Conservation (phyloP, 2,329 filamentous ascomycete species). For the Orbilia quercus region DNA sequence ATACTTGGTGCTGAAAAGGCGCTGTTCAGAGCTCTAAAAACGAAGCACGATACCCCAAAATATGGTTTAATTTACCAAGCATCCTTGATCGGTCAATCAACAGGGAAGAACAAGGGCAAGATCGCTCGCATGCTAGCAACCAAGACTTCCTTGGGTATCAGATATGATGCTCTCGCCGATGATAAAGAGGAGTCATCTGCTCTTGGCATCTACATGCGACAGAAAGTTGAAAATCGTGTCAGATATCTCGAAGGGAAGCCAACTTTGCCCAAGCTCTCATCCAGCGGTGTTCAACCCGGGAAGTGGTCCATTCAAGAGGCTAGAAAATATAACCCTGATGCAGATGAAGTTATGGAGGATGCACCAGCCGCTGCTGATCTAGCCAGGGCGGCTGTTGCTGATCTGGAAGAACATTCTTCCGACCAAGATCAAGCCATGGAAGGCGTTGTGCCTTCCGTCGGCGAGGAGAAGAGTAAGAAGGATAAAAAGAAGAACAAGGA, state of each 20-base stretch:
- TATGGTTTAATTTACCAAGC: slow-evolving; percentile 95
- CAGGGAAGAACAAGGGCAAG: slow-evolving; percentile 99
- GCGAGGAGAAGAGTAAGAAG: slow-evolving; percentile 64
- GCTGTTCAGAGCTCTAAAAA: slow-evolving; percentile 97
- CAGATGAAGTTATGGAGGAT: slow-evolving; percentile 81
- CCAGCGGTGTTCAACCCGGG: slow-evolving; percentile 77
- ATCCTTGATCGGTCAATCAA: slow-evolving; percentile 94
- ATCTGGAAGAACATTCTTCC: slow-evolving; percentile 62
- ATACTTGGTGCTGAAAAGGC: slow-evolving; percentile 99
- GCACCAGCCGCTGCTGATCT: slow-evolving; percentile 70
- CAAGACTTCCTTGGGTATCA: slow-evolving; percentile 91
- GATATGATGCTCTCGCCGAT: slow-evolving; percentile 87
- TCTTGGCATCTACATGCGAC: slow-evolving; percentile 77
- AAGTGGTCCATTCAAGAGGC: slow-evolving; percentile 95
- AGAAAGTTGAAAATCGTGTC: slow-evolving; percentile 80
- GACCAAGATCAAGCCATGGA: slow-evolving; percentile 64
- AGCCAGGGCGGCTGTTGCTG: slow-evolving; percentile 66
- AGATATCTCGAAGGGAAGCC: slow-evolving; percentile 90
- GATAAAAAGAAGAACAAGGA: slow-evolving; percentile 62
- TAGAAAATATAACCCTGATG: slow-evolving; percentile 92
- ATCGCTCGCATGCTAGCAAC: slow-evolving; percentile 95
- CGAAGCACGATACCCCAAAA: slow-evolving; percentile 98
- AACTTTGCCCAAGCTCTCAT: slow-evolving; percentile 78
- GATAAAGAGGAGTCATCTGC: slow-evolving; percentile 90
- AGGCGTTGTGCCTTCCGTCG: slow-evolving; percentile 62